Evolutionary conservation across 768 basidiomycete genomes (phyloP).

Genomic region (Saitozyma sp.): DNA sequence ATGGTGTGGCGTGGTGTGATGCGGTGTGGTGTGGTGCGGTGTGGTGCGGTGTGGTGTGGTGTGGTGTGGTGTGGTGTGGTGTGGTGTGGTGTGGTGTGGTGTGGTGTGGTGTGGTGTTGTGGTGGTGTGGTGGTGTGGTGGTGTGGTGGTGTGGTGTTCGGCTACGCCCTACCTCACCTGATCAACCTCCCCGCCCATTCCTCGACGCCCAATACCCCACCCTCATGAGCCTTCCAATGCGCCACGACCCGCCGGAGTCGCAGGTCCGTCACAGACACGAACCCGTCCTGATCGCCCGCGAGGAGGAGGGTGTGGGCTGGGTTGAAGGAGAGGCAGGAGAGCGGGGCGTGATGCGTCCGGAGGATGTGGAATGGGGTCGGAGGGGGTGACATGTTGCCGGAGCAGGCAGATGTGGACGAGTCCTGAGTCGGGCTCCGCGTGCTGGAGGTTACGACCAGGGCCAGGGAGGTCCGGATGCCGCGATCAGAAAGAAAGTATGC

Average conservation of each 20-base stretch:
- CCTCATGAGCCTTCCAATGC: constrained; percentile 76
- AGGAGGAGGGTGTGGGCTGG: constrained; percentile 75
- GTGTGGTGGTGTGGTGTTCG: too few species aligned
- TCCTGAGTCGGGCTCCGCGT: neutral
- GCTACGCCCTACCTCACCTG: constrained; percentile 62
- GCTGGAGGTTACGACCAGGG: too few species aligned
- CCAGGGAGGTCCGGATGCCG: too few species aligned
- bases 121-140: too few species aligned
- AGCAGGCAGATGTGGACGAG: neutral
- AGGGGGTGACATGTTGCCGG: constrained; percentile 20
- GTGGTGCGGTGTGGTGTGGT: too few species aligned
- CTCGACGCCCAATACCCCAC: constrained; percentile 72
- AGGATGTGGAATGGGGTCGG: constrained; percentile 68
- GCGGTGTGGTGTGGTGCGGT: too few species aligned
- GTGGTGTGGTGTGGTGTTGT: too few species aligned
- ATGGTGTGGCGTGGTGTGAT: too few species aligned
- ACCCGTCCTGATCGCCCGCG: constrained; percentile 79
- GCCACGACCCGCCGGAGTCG: constrained; percentile 70
- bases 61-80: too few species aligned
- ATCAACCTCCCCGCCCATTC: constrained; percentile 69
- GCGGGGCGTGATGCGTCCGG: constrained; percentile 67
- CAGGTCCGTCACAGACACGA: constrained; percentile 74
- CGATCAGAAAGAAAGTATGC: too few species aligned
- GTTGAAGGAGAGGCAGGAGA: constrained; percentile 67
- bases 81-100: too few species aligned